Percentiles rank a stretch among this genome's conserved stretches.
Conservation (phyloP, 371 early-diverging fungal species). For the Mortierella sp. region DNA sequence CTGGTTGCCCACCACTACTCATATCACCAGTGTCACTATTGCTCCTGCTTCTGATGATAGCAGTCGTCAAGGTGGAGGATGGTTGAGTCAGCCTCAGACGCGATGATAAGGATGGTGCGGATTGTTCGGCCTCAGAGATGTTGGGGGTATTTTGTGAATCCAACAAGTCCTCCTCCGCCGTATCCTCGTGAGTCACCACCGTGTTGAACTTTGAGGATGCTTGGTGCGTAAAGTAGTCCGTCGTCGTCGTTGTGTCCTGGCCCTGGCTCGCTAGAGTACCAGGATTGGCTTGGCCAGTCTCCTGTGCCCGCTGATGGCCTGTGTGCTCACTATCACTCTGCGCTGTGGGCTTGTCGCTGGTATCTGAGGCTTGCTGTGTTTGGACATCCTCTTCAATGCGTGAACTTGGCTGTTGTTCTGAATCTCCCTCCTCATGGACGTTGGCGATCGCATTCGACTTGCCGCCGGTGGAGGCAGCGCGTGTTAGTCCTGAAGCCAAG, state of each 20-base stretch:
- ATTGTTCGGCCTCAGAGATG: background rate
- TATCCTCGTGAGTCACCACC: background rate
- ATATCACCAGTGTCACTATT: background rate
- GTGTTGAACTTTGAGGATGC: background rate
- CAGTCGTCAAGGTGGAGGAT: conserved; percentile 19
- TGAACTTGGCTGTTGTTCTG: too few relatives aligned
- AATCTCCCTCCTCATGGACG: too few relatives aligned
- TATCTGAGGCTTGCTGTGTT: background rate
- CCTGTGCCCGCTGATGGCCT: too few relatives aligned
- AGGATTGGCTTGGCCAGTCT: too few relatives aligned
- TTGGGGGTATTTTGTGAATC: background rate
- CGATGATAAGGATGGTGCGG: conserved; percentile 1
- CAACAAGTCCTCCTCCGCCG: too few relatives aligned
- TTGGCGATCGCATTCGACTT: background rate
- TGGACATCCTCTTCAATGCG: too few relatives aligned
- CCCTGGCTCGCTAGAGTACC: too few relatives aligned
- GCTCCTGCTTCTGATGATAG: conserved; percentile 11
- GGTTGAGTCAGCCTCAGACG: conserved; percentile 5
- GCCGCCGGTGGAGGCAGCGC: background rate
- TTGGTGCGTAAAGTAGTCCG: conserved; percentile 12
- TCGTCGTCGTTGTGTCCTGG: background rate
- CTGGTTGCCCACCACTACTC: background rate
- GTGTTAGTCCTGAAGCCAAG: conserved; percentile 3
- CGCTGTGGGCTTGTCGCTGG: background rate
- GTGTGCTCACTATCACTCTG: background rate